Percentiles rank a stretch among this genome's conserved stretches.
Conservation (phyloP, 2,329 filamentous ascomycete genomes). For the Hypoxylon sp. region DNA sequence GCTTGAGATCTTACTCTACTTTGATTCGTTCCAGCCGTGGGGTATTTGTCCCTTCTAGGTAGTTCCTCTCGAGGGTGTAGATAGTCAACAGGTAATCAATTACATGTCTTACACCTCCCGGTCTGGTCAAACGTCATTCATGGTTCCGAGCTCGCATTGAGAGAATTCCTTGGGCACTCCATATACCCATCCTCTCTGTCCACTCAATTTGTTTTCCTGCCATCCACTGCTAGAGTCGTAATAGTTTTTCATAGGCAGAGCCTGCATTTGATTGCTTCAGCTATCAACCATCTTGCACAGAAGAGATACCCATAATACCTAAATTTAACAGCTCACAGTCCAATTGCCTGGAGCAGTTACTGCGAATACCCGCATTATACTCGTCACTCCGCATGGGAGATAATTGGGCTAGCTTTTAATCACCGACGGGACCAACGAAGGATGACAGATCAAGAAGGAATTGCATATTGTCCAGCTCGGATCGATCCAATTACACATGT, state of each 20-base stretch:
- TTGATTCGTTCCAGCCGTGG: slow-evolving; percentile 47
- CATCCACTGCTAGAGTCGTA: slow-evolving; percentile 43
- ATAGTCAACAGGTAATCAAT: slow-evolving; percentile 35
- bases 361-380: slow-evolving; percentile 46
- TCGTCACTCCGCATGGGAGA: slow-evolving; percentile 43
- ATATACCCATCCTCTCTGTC: slow-evolving; percentile 51
- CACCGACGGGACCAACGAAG: slow-evolving; percentile 32
- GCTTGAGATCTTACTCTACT: slow-evolving; percentile 53
- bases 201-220: slow-evolving; percentile 51
- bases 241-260: slow-evolving; percentile 47
- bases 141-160: slow-evolving; percentile 46
- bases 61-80: slow-evolving; percentile 41
- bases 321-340: slow-evolving; percentile 42
- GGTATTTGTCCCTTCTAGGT: slow-evolving; percentile 45
- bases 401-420: slow-evolving; percentile 36
- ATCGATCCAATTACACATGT: slow-evolving; percentile 41
- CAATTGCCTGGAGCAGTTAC: slow-evolving; percentile 45
- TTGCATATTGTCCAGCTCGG: slow-evolving; percentile 47
- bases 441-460: slow-evolving; percentile 48
- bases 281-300: slow-evolving; percentile 43
- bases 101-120: slow-evolving; percentile 45
- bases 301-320: slow-evolving; percentile 46
- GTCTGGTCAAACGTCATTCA: slow-evolving; percentile 44
- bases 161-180: slow-evolving; percentile 45
- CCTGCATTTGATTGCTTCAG: slow-evolving; percentile 43